Conservation (phyloP, 805 yeast genomes). For the Pichia thaimueangensis region DNA sequence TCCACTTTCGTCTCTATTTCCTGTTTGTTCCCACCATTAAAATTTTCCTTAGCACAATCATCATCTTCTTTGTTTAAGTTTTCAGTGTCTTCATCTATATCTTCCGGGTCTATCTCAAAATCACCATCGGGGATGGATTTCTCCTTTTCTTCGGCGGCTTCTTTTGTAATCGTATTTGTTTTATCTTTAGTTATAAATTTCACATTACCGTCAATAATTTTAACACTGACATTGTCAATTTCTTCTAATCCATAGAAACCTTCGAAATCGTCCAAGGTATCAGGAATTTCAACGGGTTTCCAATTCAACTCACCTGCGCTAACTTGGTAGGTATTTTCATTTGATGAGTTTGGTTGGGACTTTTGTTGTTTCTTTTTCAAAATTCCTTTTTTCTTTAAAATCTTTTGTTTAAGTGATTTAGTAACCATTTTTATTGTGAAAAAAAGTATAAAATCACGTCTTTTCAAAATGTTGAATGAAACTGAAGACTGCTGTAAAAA, state of each 20-base stretch:
- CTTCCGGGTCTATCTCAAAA: constrained; percentile 20
- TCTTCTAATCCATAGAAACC: constrained; percentile 93
- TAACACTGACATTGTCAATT: constrained; percentile 85
- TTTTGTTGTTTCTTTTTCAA: constrained; percentile 4
- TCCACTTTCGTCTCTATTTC: too few relatives aligned
- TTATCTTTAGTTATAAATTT: constrained; percentile 45
- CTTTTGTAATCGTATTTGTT: constrained; percentile 14
- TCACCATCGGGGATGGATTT: constrained; percentile 21
- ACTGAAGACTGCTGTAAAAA: too few relatives aligned
- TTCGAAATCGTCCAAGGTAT: constrained; percentile 77
- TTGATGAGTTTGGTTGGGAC: constrained; percentile 2
- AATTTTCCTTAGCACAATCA: constrained; percentile 7
- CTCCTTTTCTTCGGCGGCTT: constrained; percentile 22
- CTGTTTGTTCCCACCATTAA: too few relatives aligned
- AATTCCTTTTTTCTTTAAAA: constrained; percentile 16
- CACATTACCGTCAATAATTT: constrained; percentile 61
- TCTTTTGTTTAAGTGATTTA: constrained; percentile 12
- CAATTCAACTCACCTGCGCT: constrained; percentile 51
- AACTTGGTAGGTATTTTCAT: constrained; percentile 12
- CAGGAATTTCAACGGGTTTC: constrained; percentile 80
- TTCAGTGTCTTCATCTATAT: constrained; percentile 8
- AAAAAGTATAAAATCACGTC: too few relatives aligned
- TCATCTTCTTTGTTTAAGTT: not conserved
- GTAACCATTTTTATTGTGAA: constrained; percentile 15
- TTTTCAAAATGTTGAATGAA: too few relatives aligned